Conservation (phyloP, 176 grass and related monocot species). For the Rhynchospora tenuis region DNA sequence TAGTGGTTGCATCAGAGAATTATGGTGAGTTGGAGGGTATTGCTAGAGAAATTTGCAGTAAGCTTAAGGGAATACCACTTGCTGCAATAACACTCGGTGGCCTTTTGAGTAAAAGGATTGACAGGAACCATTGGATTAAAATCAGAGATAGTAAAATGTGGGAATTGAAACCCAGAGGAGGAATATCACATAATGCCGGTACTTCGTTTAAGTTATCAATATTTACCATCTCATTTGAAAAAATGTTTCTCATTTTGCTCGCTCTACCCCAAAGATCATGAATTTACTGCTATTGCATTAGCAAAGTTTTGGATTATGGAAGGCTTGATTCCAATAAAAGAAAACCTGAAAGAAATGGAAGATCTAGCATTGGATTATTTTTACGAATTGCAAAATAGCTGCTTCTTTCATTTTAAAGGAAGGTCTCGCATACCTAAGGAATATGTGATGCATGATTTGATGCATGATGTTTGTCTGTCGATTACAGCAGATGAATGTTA, state of each 20-base stretch:
- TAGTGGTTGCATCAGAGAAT: too few species aligned
- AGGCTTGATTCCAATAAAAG: slow-evolving; percentile 24
- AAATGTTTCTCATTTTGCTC: slow-evolving; percentile 40
- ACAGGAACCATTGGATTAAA: neutral
- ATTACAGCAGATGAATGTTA: slow-evolving; percentile 39
- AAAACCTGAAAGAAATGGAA: slow-evolving; percentile 3
- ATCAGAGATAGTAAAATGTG: slow-evolving; percentile 30
- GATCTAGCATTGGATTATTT: slow-evolving; percentile 21
- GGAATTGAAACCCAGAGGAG: slow-evolving; percentile 6
- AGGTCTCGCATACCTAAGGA: neutral
- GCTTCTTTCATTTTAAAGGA: slow-evolving; percentile 25
- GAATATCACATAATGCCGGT: slow-evolving; percentile 26
- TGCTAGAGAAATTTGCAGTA: slow-evolving; percentile 15
- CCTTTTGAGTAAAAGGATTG: neutral
- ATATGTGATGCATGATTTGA: slow-evolving; percentile 48
- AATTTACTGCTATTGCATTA: neutral
- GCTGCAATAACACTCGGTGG: slow-evolving; percentile 38
- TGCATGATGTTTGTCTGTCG: slow-evolving; percentile 45
- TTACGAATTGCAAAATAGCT: slow-evolving; percentile 32
- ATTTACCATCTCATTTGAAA: slow-evolving; percentile 33
- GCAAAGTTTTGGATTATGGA: slow-evolving; percentile 7
- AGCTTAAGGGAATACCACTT: slow-evolving; percentile 22
- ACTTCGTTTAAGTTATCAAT: slow-evolving; percentile 43
- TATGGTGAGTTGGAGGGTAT: too few species aligned
- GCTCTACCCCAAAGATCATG: slow-evolving; percentile 27